Base-by-base conservation (phyloP, 176 grass and related monocot species). In the maize (Zea mays) region DNA sequence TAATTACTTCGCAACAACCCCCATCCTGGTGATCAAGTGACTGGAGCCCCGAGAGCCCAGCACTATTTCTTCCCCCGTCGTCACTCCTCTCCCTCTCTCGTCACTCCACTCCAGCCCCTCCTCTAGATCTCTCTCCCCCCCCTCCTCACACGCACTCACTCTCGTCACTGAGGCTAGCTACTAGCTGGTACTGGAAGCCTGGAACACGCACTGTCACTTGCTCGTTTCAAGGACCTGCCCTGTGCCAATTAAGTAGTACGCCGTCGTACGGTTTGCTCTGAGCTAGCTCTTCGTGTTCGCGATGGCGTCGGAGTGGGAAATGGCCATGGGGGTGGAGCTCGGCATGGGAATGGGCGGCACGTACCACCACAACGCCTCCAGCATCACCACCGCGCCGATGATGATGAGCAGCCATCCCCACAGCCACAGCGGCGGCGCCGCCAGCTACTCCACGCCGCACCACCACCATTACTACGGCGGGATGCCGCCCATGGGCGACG, bases 301-400 rank as follows among this genome's bases (percentile, higher is more conserved):
- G 58, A 99, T 99, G 92, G 90, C 90, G 44, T 80, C 86, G 50
- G 79, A 96, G 66, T 95, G 92, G 92, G 90, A 93, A 86, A 84
- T 93, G 81, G 82, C 80, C 79, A 91, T 91, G 86, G 81, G 84
- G 36, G 82, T 83, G 64, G 86, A 90, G 56, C 80, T 86, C 49
- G 87, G 85, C 47, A 95, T 92, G 89, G 95, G 85, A 41, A 80
- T 88, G 90, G 78, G 73, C 76, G 78, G 73, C 76, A 57, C 83
- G 52, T 88, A 88, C 82, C 61, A 65, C 81, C 71, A 85, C 87
- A 69, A 84, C 41, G 75, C 71, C 27, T 82, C 83, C 16, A 60
- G 76, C 64, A 46, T 85, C 65, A 65, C 72, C 70, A 77, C 67
- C 43, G 54, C 79, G 65, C 79, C 84, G 5, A 81, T 82, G 82